phyloP scores from a whole-genome alignment of 164 flowering plant species.

The Houttuynia cordata region DNA sequence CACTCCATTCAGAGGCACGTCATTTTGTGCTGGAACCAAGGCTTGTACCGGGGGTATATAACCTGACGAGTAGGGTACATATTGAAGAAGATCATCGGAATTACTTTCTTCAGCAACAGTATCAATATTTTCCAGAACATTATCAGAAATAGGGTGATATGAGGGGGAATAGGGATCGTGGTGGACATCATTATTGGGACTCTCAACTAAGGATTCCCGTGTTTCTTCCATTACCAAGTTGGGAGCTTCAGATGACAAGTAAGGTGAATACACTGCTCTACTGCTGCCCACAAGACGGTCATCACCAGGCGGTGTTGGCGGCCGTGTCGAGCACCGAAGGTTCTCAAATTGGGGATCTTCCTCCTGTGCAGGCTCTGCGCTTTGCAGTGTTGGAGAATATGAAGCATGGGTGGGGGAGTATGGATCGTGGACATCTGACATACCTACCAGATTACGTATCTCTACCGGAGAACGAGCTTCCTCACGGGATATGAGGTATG shows the following conservation, averaged over 20 bases:
- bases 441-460: conserved; percentile 9
- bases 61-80: conserved; percentile 5
- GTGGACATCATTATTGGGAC: neutral
- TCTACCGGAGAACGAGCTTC: conserved; percentile 2
- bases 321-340: conserved; percentile 1
- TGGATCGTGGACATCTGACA: conserved; percentile 5
- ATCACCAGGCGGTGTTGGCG: neutral
- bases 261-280: conserved; percentile 9
- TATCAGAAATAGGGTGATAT: neutral
- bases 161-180: conserved; percentile 1
- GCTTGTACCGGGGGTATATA: neutral
- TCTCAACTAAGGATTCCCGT: neutral
- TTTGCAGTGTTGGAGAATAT: conserved; percentile 1
- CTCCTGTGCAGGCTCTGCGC: conserved; percentile 2
- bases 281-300: conserved; percentile 4
- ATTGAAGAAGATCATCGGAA: conserved; percentile 1
- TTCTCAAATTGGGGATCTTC: conserved; percentile 4
- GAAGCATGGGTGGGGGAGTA: conserved; percentile 14
- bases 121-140: neutral
- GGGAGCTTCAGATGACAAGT: conserved; percentile 6
- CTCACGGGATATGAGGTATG: conserved; percentile 2
- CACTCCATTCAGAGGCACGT: conserved; percentile 1
- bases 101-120: neutral
- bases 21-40: neutral
- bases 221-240: neutral